phyloP scores from a whole-genome alignment of 129 eudicot species.

The Flaveria sonorensis region DNA sequence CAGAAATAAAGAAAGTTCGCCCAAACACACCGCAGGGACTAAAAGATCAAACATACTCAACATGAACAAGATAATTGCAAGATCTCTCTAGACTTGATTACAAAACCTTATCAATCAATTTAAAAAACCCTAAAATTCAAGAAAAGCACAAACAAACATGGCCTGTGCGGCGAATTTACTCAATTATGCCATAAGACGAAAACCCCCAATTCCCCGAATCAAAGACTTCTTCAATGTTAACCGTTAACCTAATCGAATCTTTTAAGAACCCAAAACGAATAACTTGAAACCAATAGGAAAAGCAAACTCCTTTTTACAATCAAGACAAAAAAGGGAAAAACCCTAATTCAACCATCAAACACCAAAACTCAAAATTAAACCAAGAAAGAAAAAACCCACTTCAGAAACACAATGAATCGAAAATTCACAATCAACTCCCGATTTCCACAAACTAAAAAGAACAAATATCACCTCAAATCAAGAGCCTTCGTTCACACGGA shows the following conservation, averaged over 20 bases:
- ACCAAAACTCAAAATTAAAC: constrained; percentile 13
- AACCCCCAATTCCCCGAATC: constrained; percentile 20
- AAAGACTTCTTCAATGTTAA: constrained; percentile 6
- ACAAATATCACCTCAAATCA: constrained; percentile 27
- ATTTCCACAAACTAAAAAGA: constrained; percentile 2
- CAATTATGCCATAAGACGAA: background rate
- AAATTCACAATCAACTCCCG: background rate
- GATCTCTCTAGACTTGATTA: constrained; percentile 8
- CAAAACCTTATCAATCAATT: constrained; percentile 6
- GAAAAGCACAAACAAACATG: constrained; percentile 13
- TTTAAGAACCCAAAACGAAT: background rate
- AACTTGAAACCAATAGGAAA: constrained; percentile 9
- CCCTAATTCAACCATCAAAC: constrained; percentile 28
- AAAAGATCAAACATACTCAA: too few relatives aligned
- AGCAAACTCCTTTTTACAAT: constrained; percentile 3
- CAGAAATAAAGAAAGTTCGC: background rate
- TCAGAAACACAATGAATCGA: constrained; percentile 8
- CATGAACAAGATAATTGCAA: background rate
- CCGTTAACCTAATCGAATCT: constrained; percentile 20
- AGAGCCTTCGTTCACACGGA: constrained; percentile 19
- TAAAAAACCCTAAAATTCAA: constrained; percentile 17
- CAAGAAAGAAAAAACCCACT: constrained; percentile 2
- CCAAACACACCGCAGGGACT: too few relatives aligned
- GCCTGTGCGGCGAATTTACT: background rate
- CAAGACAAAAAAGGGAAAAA: constrained; percentile 11